Percentiles rank a stretch among this genome's conserved stretches.
Evolutionary conservation across 2,329 filamentous ascomycete genomes (phyloP).

Genomic region (Talaromyces sp.): DNA sequence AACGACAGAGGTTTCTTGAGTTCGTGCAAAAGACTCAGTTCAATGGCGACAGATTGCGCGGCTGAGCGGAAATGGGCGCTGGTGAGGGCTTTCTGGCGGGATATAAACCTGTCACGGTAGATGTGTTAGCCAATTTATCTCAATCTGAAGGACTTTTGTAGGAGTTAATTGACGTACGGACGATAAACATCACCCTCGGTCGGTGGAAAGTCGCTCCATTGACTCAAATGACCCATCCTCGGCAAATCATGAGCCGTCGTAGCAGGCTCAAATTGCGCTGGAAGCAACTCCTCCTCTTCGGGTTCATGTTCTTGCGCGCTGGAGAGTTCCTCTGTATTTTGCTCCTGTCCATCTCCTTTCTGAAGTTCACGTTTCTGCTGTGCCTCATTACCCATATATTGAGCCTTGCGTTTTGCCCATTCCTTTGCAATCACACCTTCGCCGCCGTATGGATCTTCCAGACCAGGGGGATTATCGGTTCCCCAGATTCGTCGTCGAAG

Average conservation of each 20-base stretch:
- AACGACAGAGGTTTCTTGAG: conserved; percentile 35
- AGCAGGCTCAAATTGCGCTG: conserved; percentile 42
- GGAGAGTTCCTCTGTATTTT: background rate
- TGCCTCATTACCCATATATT: conserved; percentile 20
- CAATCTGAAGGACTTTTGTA: background rate
- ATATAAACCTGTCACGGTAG: conserved; percentile 29
- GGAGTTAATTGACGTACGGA: conserved; percentile 32
- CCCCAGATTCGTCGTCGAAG: conserved; percentile 48
- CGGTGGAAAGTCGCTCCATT: conserved; percentile 35
- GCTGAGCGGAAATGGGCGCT: conserved; percentile 35
- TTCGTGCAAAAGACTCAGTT: conserved; percentile 48
- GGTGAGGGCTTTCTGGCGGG: conserved; percentile 31
- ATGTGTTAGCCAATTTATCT: background rate
- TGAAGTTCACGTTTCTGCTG: background rate
- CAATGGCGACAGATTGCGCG: conserved; percentile 54
- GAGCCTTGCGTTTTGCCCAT: conserved; percentile 19
- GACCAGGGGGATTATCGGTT: conserved; percentile 46
- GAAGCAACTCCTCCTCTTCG: conserved; percentile 10
- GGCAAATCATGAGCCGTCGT: conserved; percentile 51
- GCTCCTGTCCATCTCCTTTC: background rate
- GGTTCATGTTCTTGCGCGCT: conserved; percentile 7
- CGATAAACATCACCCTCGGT: conserved; percentile 36
- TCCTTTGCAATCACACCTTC: conserved; percentile 30
- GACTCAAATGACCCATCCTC: conserved; percentile 48
- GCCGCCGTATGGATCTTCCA: conserved; percentile 45